Conservation (phyloP, 2,329 filamentous ascomycete species). For the Coniella vitis region DNA sequence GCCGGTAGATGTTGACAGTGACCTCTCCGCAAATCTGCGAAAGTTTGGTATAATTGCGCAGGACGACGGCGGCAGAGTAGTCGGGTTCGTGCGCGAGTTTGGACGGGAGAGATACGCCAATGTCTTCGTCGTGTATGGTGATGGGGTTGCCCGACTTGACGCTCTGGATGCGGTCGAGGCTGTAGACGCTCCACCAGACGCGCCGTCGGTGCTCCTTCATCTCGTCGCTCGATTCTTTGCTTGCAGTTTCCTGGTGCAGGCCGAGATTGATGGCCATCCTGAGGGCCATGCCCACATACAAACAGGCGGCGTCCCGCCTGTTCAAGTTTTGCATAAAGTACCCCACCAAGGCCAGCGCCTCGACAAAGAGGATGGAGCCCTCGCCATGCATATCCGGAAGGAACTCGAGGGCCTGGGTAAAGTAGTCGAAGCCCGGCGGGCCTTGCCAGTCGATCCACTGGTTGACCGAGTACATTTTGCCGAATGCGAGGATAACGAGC, state of each 20-base stretch:
- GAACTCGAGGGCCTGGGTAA: slow-evolving; percentile 42
- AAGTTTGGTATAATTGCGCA: slow-evolving; percentile 45
- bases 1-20: slow-evolving; percentile 38
- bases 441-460: slow-evolving; percentile 45
- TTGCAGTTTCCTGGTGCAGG: slow-evolving; percentile 43
- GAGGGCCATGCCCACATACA: slow-evolving; percentile 47
- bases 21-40: slow-evolving; percentile 46
- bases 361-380: slow-evolving; percentile 46
- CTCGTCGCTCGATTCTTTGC: slow-evolving; percentile 28
- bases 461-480: slow-evolving; percentile 51
- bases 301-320: slow-evolving; percentile 45
- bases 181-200: slow-evolving; percentile 52
- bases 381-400: slow-evolving; percentile 50
- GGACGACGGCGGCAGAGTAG: slow-evolving; percentile 39
- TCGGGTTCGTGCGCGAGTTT: slow-evolving; percentile 30
- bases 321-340: slow-evolving; percentile 54
- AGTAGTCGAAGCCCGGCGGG: slow-evolving; percentile 49
- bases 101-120: slow-evolving; percentile 34
- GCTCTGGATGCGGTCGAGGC: slow-evolving; percentile 44
- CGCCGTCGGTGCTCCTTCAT: slow-evolving; percentile 43
- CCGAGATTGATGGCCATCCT: slow-evolving; percentile 52
- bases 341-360: slow-evolving; percentile 46
- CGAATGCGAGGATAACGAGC: slow-evolving; percentile 46
- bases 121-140: slow-evolving; percentile 48
- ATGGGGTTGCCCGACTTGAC: slow-evolving; percentile 49